Conservation (phyloP, 2,329 filamentous ascomycete species). For the Sarocladium oryzae region DNA sequence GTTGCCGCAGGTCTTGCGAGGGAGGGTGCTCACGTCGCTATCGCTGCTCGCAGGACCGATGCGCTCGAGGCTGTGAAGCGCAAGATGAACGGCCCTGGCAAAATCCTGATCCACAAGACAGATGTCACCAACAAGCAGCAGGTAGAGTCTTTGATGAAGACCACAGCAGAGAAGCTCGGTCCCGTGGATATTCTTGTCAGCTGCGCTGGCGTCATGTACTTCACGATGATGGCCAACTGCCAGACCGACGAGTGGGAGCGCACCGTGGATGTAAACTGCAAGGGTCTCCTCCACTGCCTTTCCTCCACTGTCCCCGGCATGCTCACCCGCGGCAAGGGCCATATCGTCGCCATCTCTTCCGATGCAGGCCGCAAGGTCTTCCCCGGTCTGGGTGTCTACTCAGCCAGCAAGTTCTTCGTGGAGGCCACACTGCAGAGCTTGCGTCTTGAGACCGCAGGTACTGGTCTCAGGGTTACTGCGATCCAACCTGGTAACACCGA, state of each 20-base stretch:
- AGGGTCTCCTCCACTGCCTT: conserved; percentile 69
- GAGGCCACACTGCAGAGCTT: conserved; percentile 72
- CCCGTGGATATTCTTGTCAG: conserved; percentile 73
- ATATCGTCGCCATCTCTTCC: conserved; percentile 76
- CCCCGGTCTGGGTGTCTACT: conserved; percentile 75
- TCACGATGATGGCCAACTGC: conserved; percentile 76
- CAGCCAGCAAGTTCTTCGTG: conserved; percentile 78
- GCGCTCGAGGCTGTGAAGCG: conserved; percentile 62
- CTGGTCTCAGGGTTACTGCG: conserved; percentile 64
- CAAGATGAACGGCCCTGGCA: conserved; percentile 44
- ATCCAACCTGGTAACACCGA: conserved; percentile 73
- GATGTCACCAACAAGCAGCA: conserved; percentile 64
- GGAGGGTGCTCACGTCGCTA: conserved; percentile 65
- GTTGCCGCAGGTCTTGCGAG: conserved; percentile 61
- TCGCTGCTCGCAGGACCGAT: conserved; percentile 65
- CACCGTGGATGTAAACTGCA: conserved; percentile 82
- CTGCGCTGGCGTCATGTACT: conserved; percentile 84
- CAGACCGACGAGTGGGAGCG: conserved; percentile 71
- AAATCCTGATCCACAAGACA: conserved; percentile 62
- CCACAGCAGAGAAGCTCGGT: conserved; percentile 56
- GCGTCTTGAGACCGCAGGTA: conserved; percentile 68
- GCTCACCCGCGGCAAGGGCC: conserved; percentile 61
- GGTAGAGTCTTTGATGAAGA: conserved; percentile 58
- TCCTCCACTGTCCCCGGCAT: conserved; percentile 64
- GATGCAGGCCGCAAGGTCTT: conserved; percentile 79